Percentiles rank a stretch among this genome's conserved stretches.
Evolutionary conservation across 148 eudicot genomes (phyloP).

Genomic region (Drosera capensis): DNA sequence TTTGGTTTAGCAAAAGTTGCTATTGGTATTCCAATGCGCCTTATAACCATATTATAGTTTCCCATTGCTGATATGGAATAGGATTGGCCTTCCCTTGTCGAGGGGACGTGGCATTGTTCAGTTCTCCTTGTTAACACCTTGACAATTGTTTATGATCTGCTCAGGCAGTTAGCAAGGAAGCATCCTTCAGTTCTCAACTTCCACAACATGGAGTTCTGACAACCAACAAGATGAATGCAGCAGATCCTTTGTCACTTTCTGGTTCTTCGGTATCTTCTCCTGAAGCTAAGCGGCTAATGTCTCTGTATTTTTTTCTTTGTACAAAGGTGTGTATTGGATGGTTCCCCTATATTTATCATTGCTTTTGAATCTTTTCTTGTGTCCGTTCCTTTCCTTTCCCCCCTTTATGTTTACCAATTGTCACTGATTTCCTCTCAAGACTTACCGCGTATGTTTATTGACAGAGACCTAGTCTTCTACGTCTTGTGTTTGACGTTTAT

Average conservation of each 20-base stretch:
- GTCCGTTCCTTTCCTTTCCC: not conserved
- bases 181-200: conserved; percentile 56
- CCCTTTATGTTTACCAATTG: conserved; percentile 1
- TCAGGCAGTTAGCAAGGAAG: conserved; percentile 53
- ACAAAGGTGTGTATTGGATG: conserved; percentile 40
- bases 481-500: conserved; percentile 64
- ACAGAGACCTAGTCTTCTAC: conserved; percentile 86
- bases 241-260: conserved; percentile 22
- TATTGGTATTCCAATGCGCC: too few species aligned
- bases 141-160: conserved; percentile 1
- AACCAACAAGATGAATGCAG: conserved; percentile 26
- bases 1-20: too few species aligned
- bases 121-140: not conserved
- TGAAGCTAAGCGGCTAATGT: conserved; percentile 71
- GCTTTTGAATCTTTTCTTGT: not conserved
- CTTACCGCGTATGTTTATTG: too few species aligned
- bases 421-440: too few species aligned
- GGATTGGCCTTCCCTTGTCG: too few species aligned
- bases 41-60: too few species aligned
- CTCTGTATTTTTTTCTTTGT: conserved; percentile 86
- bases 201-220: conserved; percentile 39
- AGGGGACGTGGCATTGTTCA: too few species aligned
- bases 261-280: too few species aligned
- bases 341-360: not conserved
- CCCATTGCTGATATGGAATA: too few species aligned